Evolutionary conservation across 805 yeast species (phyloP).

Genomic region (Wickerhamiella spandovensis): DNA sequence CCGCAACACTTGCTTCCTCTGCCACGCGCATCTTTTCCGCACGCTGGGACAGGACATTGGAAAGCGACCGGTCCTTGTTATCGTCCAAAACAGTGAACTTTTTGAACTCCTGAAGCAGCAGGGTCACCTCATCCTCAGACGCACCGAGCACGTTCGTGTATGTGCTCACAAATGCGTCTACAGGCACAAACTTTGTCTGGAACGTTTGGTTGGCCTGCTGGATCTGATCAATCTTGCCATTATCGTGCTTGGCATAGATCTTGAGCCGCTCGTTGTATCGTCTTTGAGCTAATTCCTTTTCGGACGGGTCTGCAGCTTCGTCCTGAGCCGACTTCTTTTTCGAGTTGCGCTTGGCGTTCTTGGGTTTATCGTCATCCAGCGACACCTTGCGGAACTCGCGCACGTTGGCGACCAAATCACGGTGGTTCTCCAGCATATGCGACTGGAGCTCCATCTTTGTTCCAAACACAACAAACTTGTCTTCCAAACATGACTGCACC

Average conservation of each 20-base stretch:
- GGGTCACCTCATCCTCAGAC: slow-evolving; percentile 12
- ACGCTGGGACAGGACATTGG: slow-evolving; percentile 4
- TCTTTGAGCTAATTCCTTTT: not conserved
- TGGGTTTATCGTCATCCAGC: slow-evolving; percentile 1
- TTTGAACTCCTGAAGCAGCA: slow-evolving; percentile 11
- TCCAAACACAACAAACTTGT: slow-evolving; percentile 81
- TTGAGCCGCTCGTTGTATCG: slow-evolving; percentile 17
- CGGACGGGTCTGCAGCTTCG: slow-evolving; percentile 1
- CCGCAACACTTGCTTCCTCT: not conserved
- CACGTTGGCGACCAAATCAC: slow-evolving; percentile 38
- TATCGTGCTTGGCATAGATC: slow-evolving; percentile 23
- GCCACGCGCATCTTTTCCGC: not conserved
- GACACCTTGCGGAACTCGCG: slow-evolving; percentile 16
- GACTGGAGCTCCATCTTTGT: slow-evolving; percentile 78
- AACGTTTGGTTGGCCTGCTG: slow-evolving; percentile 14
- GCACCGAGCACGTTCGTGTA: slow-evolving; percentile 12
- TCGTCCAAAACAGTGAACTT: not conserved
- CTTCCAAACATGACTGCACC: slow-evolving; percentile 66
- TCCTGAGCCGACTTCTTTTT: slow-evolving; percentile 1
- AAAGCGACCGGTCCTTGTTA: slow-evolving; percentile 3
- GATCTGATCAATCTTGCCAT: slow-evolving; percentile 16
- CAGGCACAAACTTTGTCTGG: slow-evolving; percentile 14
- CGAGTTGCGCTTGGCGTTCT: not conserved
- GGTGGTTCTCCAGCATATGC: slow-evolving; percentile 77
- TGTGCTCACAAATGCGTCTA: slow-evolving; percentile 13